These are phyloP conservation scores for Citrullus colocynthis DNA, from an alignment of 306 rosid species.

Conservation along the genomic window DNA sequence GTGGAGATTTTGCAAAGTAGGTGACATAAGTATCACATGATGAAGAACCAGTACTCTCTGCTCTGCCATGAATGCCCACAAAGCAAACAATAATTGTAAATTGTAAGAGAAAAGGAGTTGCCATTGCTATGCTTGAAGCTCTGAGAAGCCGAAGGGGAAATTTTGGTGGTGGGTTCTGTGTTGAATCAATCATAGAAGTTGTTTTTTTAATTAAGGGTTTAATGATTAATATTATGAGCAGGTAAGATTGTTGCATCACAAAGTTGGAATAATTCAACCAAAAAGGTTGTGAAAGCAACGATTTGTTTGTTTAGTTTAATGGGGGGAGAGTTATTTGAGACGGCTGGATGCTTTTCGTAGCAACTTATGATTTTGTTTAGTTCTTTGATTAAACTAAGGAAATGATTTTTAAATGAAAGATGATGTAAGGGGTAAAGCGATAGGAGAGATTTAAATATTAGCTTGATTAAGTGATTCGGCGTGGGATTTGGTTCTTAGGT, in stretches of 20 bases:
- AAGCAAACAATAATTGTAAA: conserved; percentile 18
- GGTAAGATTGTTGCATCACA: background rate
- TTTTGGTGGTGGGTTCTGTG: background rate
- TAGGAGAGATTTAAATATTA: background rate
- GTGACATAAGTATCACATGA: conserved; percentile 49
- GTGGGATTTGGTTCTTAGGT: too few relatives aligned
- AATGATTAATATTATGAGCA: background rate
- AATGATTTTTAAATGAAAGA: background rate
- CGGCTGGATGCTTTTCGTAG: background rate
- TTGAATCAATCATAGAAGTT: background rate
- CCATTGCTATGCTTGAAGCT: background rate
- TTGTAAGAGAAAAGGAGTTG: conserved; percentile 11
- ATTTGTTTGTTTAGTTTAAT: background rate
- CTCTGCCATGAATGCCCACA: conserved; percentile 15
- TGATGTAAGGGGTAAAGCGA: background rate
- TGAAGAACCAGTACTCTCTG: conserved; percentile 23
- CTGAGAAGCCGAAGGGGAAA: background rate
- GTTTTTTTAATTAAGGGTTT: background rate
- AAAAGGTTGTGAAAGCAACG: conserved; percentile 1
- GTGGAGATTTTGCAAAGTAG: conserved; percentile 36
- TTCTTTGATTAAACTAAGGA: background rate
- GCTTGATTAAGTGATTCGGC: too few relatives aligned
- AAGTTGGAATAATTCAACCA: background rate
- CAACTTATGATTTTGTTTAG: background rate
- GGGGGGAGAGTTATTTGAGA: background rate